These are phyloP conservation scores for Astragalus glycyphyllos DNA, from an alignment of 306 rosid species.

Conservation along the genomic window DNA sequence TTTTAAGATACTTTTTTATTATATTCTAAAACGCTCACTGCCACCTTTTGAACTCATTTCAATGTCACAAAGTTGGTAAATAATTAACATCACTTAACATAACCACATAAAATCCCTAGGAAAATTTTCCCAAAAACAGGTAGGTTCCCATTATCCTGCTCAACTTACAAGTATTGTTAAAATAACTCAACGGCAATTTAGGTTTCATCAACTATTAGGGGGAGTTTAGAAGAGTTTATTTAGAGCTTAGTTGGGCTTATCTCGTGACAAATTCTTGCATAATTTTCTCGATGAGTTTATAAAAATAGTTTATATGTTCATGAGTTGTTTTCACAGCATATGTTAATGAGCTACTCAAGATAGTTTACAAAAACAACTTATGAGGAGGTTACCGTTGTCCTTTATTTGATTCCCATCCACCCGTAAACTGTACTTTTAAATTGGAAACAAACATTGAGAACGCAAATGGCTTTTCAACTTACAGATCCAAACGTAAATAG, in stretches of 20 bases:
- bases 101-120: background rate
- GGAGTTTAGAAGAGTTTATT: background rate
- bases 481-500: background rate
- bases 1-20: no score
- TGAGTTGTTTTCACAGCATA: background rate
- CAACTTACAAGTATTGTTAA: background rate
- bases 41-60: background rate
- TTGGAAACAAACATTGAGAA: background rate
- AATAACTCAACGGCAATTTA: conserved; percentile 8
- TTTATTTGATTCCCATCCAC: background rate
- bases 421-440: background rate
- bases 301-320: background rate
- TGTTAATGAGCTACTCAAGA: background rate
- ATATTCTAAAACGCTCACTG: background rate
- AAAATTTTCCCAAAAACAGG: background rate
- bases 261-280: background rate
- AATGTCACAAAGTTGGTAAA: background rate
- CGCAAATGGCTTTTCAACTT: background rate
- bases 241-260: background rate
- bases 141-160: background rate
- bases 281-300: background rate
- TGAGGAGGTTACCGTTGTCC: background rate
- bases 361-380: background rate
- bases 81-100: background rate
- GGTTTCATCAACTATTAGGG: background rate